Percentiles rank a stretch among this genome's conserved stretches.
Conservation (phyloP, 306 rosid species). For the Malus sylvestris region DNA sequence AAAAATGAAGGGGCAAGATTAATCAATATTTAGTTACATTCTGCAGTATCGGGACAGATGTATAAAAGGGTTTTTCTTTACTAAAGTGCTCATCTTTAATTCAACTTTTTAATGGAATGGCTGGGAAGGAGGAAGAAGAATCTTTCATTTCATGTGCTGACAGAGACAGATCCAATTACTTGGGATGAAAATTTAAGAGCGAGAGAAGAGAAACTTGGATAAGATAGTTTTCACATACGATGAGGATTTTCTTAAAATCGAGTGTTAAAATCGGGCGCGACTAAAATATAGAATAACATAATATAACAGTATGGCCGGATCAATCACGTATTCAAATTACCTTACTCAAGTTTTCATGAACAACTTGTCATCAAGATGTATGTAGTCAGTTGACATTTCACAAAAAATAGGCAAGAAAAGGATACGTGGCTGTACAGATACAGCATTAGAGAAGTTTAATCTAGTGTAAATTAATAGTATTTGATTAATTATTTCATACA, state of each 20-base stretch:
- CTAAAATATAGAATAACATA: too few species aligned
- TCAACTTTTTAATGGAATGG: neutral
- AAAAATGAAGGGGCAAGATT: neutral
- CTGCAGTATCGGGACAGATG: neutral
- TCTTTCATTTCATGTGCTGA: neutral
- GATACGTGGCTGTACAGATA: neutral
- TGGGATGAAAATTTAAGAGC: neutral
- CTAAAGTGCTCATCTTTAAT: neutral
- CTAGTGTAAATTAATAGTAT: neutral
- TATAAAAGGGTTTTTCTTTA: neutral
- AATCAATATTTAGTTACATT: neutral
- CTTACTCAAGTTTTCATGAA: neutral
- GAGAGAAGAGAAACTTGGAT: neutral
- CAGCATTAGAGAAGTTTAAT: neutral
- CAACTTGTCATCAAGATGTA: conserved; percentile 9
- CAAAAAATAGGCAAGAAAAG: conserved; percentile 6
- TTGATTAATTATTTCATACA: neutral
- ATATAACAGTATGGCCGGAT: rapidly evolving
- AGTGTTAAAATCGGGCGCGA: rapidly evolving
- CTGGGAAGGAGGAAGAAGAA: neutral
- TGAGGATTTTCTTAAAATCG: rapidly evolving
- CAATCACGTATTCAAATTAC: too few species aligned
- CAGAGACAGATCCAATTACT: neutral
- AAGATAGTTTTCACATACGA: too few species aligned
- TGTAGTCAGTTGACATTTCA: conserved; percentile 14